These are phyloP conservation scores for Monilinia fructicola DNA, from an alignment of 2,329 filamentous ascomycete species.

Conservation along the genomic window DNA sequence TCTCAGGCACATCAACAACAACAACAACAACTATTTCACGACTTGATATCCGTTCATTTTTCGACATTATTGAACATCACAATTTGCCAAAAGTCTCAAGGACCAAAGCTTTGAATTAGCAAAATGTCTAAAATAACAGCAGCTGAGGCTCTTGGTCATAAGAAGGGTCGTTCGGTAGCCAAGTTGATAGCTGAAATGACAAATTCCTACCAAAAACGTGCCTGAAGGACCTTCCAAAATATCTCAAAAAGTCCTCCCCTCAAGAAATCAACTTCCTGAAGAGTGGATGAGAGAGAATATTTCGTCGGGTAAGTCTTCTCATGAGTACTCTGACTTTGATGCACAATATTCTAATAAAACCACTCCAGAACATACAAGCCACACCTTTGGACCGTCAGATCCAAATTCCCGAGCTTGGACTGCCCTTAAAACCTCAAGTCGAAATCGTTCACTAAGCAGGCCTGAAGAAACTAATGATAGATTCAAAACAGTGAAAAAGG, in stretches of 20 bases:
- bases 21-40: neutral
- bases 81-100: fast-evolving
- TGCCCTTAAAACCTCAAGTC: neutral
- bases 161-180: neutral
- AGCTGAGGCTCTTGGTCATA: neutral
- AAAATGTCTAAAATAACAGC: neutral
- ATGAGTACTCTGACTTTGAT: fast-evolving
- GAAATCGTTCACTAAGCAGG: neutral
- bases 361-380: neutral
- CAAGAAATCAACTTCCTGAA: neutral
- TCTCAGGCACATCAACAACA: too few relatives aligned
- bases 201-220: neutral
- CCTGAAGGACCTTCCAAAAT: neutral
- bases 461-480: neutral
- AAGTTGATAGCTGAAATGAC: neutral
- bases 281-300: neutral
- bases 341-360: neutral
- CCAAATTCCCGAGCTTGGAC: neutral
- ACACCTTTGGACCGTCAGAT: neutral
- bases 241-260: neutral
- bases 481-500: fast-evolving
- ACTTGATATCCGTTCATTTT: neutral
- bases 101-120: fast-evolving
- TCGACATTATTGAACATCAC: too few relatives aligned
- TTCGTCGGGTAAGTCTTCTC: too few relatives aligned